phyloP scores from a whole-genome alignment of 2,329 filamentous ascomycete species.

The Verticillium albo-atrum region DNA sequence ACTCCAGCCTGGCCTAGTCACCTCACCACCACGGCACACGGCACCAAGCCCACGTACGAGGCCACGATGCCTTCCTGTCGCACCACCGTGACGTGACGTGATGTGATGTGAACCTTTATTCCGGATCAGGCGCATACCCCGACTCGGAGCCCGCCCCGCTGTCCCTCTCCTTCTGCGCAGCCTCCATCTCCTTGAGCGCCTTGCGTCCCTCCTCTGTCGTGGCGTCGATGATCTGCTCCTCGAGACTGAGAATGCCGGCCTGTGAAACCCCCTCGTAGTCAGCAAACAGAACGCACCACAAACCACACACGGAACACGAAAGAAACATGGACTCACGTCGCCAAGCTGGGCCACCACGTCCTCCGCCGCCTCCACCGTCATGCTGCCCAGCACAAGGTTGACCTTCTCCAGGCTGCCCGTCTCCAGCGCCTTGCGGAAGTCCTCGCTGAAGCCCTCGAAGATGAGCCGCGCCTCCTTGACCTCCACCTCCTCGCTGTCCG shows the following conservation, averaged over 20 bases:
- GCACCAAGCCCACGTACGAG: neutral
- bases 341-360: slow-evolving; percentile 76
- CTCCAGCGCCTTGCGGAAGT: slow-evolving; percentile 76
- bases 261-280: slow-evolving; percentile 26
- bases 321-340: slow-evolving; percentile 42
- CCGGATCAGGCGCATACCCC: slow-evolving; percentile 32
- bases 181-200: slow-evolving; percentile 71
- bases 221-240: slow-evolving; percentile 91
- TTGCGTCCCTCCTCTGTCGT: slow-evolving; percentile 83
- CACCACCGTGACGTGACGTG: neutral
- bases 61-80: neutral
- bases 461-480: slow-evolving; percentile 63
- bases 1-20: neutral
- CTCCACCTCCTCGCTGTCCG: slow-evolving; percentile 61
- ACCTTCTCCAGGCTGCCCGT: slow-evolving; percentile 74
- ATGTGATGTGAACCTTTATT: no score
- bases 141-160: slow-evolving; percentile 21
- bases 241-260: slow-evolving; percentile 84
- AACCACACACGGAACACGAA: neutral
- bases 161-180: slow-evolving; percentile 19
- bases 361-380: slow-evolving; percentile 86
- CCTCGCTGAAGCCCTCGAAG: slow-evolving; percentile 79
- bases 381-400: slow-evolving; percentile 65
- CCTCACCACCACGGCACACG: neutral
- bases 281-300: slow-evolving; percentile 14